Evolutionary conservation across 257 asterid species (phyloP).

Genomic region (Cordia subcordata): DNA sequence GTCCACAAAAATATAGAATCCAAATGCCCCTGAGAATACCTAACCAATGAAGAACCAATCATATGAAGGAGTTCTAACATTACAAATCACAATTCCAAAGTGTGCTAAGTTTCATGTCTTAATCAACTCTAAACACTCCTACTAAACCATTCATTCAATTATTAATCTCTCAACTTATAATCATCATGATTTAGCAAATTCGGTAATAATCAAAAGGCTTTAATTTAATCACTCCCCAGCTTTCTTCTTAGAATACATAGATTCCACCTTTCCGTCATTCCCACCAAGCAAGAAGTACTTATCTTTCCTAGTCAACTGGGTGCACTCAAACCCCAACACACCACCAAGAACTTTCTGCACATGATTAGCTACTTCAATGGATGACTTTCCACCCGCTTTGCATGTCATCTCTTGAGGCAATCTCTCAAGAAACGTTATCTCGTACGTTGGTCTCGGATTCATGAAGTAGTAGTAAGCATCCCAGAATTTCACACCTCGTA

Average conservation of each 20-base stretch:
- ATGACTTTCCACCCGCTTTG: slow-evolving; percentile 71
- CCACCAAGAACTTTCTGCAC: slow-evolving; percentile 82
- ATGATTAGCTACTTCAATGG: slow-evolving; percentile 92
- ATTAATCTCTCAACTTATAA: too few species aligned
- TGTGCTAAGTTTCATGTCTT: too few species aligned
- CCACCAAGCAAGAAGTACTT: slow-evolving; percentile 97
- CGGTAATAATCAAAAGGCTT: too few species aligned
- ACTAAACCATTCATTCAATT: too few species aligned
- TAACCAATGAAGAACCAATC: too few species aligned
- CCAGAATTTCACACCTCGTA: slow-evolving; percentile 85
- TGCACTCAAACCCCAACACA: slow-evolving; percentile 84
- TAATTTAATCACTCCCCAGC: not conserved
- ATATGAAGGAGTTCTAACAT: too few species aligned
- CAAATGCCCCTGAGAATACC: too few species aligned
- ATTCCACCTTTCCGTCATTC: slow-evolving; percentile 96
- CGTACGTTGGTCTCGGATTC: slow-evolving; percentile 88
- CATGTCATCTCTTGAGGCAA: slow-evolving; percentile 83
- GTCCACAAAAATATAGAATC: too few species aligned
- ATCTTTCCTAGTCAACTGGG: slow-evolving; percentile 93
- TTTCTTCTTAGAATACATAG: slow-evolving; percentile 73
- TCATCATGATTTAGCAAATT: too few species aligned
- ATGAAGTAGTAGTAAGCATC: slow-evolving; percentile 81
- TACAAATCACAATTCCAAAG: too few species aligned
- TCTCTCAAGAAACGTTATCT: slow-evolving; percentile 61
- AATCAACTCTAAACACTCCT: too few species aligned